Evolutionary conservation across 164 flowering plant genomes (phyloP).

Genomic region (Berberis thunbergii): DNA sequence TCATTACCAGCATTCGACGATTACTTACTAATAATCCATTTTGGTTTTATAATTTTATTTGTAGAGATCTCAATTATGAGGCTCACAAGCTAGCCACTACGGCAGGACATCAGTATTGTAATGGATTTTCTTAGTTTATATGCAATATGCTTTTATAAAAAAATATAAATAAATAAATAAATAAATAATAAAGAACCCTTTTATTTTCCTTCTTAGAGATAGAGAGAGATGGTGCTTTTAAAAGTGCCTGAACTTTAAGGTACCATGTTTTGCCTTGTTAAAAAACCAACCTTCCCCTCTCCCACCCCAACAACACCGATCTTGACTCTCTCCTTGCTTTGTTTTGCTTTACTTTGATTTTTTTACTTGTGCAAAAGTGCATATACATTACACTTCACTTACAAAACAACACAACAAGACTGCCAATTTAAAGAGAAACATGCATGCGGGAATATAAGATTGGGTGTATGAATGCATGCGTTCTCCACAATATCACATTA

Average conservation of each 20-base stretch:
- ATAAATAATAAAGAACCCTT: conserved; percentile 5
- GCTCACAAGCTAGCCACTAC: too few species aligned
- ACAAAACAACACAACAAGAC: neutral
- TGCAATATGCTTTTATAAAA: too few species aligned
- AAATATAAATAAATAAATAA: neutral
- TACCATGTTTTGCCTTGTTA: conserved; percentile 19
- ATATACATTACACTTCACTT: conserved; percentile 10
- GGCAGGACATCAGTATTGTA: too few species aligned
- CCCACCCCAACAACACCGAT: neutral
- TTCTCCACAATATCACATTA: conserved; percentile 14
- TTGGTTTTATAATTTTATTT: too few species aligned
- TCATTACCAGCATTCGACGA: too few species aligned
- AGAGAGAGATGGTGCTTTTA: conserved; percentile 9
- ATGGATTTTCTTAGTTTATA: too few species aligned
- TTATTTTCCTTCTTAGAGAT: neutral
- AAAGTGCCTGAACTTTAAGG: conserved; percentile 28
- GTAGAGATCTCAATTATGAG: too few species aligned
- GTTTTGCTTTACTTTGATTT: neutral
- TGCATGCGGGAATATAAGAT: conserved; percentile 42
- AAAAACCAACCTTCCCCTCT: neutral
- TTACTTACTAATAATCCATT: too few species aligned
- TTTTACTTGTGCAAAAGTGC: conserved; percentile 27
- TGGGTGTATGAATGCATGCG: conserved; percentile 14
- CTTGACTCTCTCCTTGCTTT: neutral
- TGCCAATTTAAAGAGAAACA: conserved; percentile 16